phyloP scores from a whole-genome alignment of 805 yeast species.

The Ogataea henricii region DNA sequence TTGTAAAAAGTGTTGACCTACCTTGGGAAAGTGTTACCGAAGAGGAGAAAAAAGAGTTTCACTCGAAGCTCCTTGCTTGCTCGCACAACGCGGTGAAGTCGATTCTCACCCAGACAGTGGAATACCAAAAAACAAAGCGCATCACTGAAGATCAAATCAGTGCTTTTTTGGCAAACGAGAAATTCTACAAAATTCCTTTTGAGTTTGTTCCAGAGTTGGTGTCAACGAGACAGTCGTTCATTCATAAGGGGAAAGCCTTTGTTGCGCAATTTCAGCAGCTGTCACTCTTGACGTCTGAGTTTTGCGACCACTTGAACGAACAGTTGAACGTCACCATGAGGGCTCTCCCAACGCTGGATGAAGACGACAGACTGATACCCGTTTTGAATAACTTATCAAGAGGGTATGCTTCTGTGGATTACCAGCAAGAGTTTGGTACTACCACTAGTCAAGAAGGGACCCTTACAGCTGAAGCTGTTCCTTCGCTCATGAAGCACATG shows the following conservation, averaged over 20 bases:
- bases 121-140: slow-evolving; percentile 32
- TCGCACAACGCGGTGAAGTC: slow-evolving; percentile 46
- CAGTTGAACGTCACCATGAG: slow-evolving; percentile 71
- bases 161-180: slow-evolving; percentile 57
- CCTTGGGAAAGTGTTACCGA: slow-evolving; percentile 69
- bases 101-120: slow-evolving; percentile 37
- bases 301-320: slow-evolving; percentile 49
- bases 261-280: slow-evolving; percentile 82
- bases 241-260: slow-evolving; percentile 74
- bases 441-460: slow-evolving; percentile 22
- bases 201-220: slow-evolving; percentile 81
- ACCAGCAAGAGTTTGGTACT: slow-evolving; percentile 27
- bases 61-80: slow-evolving; percentile 55
- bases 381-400: slow-evolving; percentile 75
- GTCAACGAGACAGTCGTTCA: slow-evolving; percentile 65
- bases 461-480: slow-evolving; percentile 64
- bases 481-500: slow-evolving; percentile 59
- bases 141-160: slow-evolving; percentile 54
- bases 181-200: slow-evolving; percentile 83
- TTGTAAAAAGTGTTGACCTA: slow-evolving; percentile 64
- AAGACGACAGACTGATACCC: slow-evolving; percentile 87
- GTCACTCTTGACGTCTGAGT: slow-evolving; percentile 69
- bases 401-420: slow-evolving; percentile 63
- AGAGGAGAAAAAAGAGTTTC: slow-evolving; percentile 57
- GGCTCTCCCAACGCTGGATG: slow-evolving; percentile 81